Conservation (phyloP, 352 stramenopile genomes). For the Pythium aristosporum region DNA sequence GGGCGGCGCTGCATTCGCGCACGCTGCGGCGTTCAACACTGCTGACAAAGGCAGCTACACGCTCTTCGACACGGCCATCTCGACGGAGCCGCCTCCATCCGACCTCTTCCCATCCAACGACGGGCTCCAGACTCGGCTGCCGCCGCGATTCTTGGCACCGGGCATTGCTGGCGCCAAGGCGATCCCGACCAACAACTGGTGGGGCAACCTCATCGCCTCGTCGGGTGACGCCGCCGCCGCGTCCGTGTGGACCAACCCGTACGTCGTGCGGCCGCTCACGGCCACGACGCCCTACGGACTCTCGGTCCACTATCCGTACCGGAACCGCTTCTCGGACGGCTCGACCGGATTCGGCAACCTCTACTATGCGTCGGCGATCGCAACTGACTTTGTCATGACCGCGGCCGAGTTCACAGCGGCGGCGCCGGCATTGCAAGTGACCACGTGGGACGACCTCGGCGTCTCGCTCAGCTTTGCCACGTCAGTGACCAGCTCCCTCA, state of each 20-base stretch:
- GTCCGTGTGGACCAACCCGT: conserved; percentile 72
- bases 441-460: conserved; percentile 62
- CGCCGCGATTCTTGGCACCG: conserved; percentile 47
- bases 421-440: conserved; percentile 45
- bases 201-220: conserved; percentile 77
- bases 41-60: conserved; percentile 27
- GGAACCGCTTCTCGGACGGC: conserved; percentile 59
- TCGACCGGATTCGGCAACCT: conserved; percentile 32
- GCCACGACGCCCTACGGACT: conserved; percentile 40
- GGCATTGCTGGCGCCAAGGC: conserved; percentile 37
- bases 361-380: conserved; percentile 55
- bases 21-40: conserved; percentile 6
- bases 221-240: conserved; percentile 39
- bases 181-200: conserved; percentile 81
- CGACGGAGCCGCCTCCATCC: conserved; percentile 28
- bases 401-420: conserved; percentile 49
- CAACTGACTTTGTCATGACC: conserved; percentile 61
- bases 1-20: conserved; percentile 21
- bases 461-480: conserved; percentile 19
- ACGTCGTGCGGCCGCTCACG: conserved; percentile 39
- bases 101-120: conserved; percentile 29
- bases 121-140: conserved; percentile 32
- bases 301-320: conserved; percentile 61
- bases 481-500: conserved; percentile 24
- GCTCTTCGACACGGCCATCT: conserved; percentile 31